Conservation (phyloP, 2,329 filamentous ascomycete genomes). For the Alternaria gansuensis region DNA sequence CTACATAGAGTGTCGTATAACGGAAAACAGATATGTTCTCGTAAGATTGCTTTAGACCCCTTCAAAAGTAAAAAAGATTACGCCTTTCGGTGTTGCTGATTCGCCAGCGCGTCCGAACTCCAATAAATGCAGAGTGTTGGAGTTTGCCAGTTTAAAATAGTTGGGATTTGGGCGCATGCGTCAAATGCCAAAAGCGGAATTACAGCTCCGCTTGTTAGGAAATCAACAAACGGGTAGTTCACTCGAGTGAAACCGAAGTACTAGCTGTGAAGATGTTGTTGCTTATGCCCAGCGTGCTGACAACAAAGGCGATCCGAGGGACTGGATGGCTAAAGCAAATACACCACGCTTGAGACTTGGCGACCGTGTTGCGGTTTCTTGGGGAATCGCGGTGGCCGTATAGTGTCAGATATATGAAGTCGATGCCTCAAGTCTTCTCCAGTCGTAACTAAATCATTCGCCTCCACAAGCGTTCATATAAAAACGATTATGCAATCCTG, state of each 20-base stretch:
- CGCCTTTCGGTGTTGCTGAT: background rate
- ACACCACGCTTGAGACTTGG: slow-evolving; percentile 1
- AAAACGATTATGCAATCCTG: background rate
- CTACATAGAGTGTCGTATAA: background rate
- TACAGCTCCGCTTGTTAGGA: background rate
- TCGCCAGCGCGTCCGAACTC: background rate
- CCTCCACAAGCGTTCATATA: background rate
- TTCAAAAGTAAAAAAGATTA: background rate
- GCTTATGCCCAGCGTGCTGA: background rate
- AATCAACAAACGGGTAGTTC: background rate
- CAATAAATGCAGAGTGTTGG: background rate
- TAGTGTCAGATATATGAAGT: background rate
- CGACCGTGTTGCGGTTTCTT: background rate
- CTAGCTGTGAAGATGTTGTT: background rate
- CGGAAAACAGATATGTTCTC: background rate
- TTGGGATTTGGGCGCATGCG: background rate
- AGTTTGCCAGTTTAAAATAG: background rate
- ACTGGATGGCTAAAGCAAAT: background rate
- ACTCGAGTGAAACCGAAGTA: background rate
- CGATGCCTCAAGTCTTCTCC: background rate
- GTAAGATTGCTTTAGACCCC: background rate
- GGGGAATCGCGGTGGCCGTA: background rate
- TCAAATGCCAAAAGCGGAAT: background rate
- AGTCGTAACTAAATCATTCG: background rate
- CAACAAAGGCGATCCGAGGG: background rate